These are phyloP conservation scores for Xylaria sp. DNA, from an alignment of 2,329 filamentous ascomycete genomes.

Conservation along the genomic window DNA sequence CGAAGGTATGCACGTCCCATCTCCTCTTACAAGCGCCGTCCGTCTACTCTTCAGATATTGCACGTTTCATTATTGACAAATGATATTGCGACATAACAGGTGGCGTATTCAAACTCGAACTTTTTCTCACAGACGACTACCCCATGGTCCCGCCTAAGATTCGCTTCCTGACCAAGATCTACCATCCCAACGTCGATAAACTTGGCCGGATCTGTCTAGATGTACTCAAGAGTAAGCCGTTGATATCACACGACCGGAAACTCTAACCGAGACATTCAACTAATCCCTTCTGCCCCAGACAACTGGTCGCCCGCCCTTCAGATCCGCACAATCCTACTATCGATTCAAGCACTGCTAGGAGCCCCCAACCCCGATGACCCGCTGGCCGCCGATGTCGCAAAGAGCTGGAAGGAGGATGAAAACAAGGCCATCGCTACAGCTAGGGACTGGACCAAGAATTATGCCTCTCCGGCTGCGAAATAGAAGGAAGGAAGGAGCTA, in stretches of 20 bases:
- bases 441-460: conserved; percentile 88
- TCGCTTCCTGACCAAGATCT: conserved; percentile 98
- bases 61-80: background rate
- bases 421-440: conserved; percentile 91
- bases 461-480: conserved; percentile 68
- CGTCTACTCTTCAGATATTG: background rate
- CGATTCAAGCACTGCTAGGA: conserved; percentile 94
- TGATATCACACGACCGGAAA: background rate
- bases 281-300: conserved; percentile 62
- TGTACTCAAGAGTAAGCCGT: conserved; percentile 86
- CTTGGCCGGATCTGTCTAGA: conserved; percentile 96
- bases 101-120: conserved; percentile 94
- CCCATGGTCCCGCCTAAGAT: conserved; percentile 99
- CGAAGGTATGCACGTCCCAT: conserved; percentile 73
- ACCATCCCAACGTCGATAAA: conserved; percentile 98
- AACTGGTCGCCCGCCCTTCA: conserved; percentile 99
- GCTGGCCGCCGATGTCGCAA: conserved; percentile 96
- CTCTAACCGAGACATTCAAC: background rate
- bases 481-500: conserved; percentile 27
- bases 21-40: background rate
- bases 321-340: conserved; percentile 97
- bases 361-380: conserved; percentile 98
- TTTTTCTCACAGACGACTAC: conserved; percentile 98
- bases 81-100: conserved; percentile 52
- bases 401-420: conserved; percentile 98